Conservation (phyloP, 2,329 filamentous ascomycete genomes). For the Myriosclerotinia scirpicola region DNA sequence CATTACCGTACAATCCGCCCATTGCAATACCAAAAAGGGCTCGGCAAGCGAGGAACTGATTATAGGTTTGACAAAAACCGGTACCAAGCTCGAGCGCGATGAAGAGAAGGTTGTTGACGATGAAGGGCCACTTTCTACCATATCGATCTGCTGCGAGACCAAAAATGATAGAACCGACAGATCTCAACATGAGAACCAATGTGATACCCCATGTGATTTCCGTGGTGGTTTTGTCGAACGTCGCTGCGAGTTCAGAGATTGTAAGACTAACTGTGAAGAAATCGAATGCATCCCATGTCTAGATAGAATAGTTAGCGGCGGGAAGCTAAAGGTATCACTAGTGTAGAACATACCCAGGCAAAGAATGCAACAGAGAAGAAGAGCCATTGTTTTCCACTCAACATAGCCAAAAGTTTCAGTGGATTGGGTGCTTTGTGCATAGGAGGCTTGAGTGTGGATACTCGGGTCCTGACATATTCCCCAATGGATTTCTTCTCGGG, state of each 20-base stretch:
- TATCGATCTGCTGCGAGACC: constrained; percentile 76
- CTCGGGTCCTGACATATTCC: constrained; percentile 52
- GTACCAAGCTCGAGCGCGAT: constrained; percentile 70
- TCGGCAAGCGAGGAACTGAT: constrained; percentile 67
- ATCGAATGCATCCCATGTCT: constrained; percentile 76
- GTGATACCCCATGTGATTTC: constrained; percentile 72
- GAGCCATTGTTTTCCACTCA: constrained; percentile 67
- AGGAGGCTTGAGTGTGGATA: constrained; percentile 57
- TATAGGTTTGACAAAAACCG: constrained; percentile 71
- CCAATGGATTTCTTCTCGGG: constrained; percentile 31
- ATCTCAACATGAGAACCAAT: constrained; percentile 71
- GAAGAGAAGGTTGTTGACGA: constrained; percentile 72
- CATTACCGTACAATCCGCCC: constrained; percentile 79
- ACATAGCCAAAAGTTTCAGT: constrained; percentile 63
- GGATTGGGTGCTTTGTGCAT: constrained; percentile 68
- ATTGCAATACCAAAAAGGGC: constrained; percentile 78
- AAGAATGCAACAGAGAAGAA: constrained; percentile 74
- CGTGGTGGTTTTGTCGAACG: constrained; percentile 61
- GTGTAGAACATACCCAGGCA: constrained; percentile 54
- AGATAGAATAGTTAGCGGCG: not conserved
- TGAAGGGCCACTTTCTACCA: constrained; percentile 79
- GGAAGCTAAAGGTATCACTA: not conserved
- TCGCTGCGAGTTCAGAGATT: constrained; percentile 65
- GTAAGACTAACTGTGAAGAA: constrained; percentile 81
- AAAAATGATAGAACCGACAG: constrained; percentile 72